Percentiles rank a stretch among this genome's conserved stretches.
These are phyloP conservation scores for Colletotrichum scovillei DNA, from an alignment of 2,329 filamentous ascomycete genomes.

Conservation along the genomic window DNA sequence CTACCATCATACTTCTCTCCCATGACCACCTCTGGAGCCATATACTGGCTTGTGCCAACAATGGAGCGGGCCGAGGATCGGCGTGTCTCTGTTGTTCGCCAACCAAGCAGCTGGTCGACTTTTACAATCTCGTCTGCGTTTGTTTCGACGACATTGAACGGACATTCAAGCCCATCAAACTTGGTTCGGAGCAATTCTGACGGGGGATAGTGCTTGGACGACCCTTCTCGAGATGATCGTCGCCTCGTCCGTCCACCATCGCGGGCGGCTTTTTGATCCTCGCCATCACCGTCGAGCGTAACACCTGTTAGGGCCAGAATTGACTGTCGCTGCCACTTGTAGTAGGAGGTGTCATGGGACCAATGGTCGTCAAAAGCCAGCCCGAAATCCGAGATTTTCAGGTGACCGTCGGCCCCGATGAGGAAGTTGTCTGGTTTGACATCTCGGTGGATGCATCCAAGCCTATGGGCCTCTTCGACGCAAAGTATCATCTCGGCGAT, in stretches of 20 bases:
- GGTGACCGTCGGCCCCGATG: slow-evolving; percentile 85
- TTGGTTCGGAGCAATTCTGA: slow-evolving; percentile 43
- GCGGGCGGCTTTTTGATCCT: slow-evolving; percentile 60
- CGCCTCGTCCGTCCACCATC: background rate
- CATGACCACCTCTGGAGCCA: slow-evolving; percentile 93
- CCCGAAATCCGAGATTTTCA: slow-evolving; percentile 97
- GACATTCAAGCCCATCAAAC: background rate
- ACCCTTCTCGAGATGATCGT: slow-evolving; percentile 11
- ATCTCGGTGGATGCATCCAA: slow-evolving; percentile 93
- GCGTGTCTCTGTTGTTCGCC: slow-evolving; percentile 76
- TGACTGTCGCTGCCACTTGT: slow-evolving; percentile 83
- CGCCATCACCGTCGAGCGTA: slow-evolving; percentile 76
- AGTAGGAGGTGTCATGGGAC: slow-evolving; percentile 90
- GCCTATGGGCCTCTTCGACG: slow-evolving; percentile 89
- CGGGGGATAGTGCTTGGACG: slow-evolving; percentile 35
- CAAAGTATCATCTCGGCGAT: slow-evolving; percentile 96
- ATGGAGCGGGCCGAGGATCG: slow-evolving; percentile 84
- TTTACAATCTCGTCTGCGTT: slow-evolving; percentile 38
- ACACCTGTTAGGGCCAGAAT: slow-evolving; percentile 83
- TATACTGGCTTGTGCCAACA: slow-evolving; percentile 97
- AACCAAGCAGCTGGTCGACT: slow-evolving; percentile 68
- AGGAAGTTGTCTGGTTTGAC: slow-evolving; percentile 98
- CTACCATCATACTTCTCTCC: slow-evolving; percentile 88
- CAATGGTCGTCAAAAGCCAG: slow-evolving; percentile 96
- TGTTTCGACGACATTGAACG: slow-evolving; percentile 41